Percentiles rank a stretch among this genome's conserved stretches.
phyloP scores from a whole-genome alignment of 1,284 basidiomycete genomes.

The Neolentinus lepideus region DNA sequence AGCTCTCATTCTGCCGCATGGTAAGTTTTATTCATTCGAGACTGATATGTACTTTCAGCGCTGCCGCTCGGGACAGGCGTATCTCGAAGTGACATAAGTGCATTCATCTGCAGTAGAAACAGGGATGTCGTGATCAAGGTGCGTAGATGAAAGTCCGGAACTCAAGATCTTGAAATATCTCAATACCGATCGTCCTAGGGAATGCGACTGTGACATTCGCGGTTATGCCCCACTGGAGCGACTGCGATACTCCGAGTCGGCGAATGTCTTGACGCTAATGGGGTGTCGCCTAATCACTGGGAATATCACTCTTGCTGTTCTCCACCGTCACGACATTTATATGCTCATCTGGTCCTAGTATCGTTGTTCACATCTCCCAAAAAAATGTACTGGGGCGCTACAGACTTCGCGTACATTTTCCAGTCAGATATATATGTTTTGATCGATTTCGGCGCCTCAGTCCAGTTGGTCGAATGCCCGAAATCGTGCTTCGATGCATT shows the following conservation, averaged over 20 bases:
- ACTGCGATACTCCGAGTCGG: background rate
- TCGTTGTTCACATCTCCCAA: background rate
- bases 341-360: background rate
- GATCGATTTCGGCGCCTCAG: background rate
- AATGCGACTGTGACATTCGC: background rate
- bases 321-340: background rate
- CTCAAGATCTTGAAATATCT: background rate
- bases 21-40: background rate
- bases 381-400: background rate
- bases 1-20: too few relatives aligned
- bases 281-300: background rate
- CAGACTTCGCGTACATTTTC: background rate
- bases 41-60: background rate
- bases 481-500: background rate
- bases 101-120: background rate
- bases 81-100: background rate
- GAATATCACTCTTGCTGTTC: background rate
- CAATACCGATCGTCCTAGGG: background rate
- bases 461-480: background rate
- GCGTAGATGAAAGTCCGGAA: background rate
- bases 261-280: background rate
- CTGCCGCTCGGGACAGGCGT: background rate
- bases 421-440: background rate
- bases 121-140: background rate
- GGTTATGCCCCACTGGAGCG: background rate